Evolutionary conservation across 176 grass and related monocot species (phyloP).

Genomic region (Echinochloa phyllopogon): DNA sequence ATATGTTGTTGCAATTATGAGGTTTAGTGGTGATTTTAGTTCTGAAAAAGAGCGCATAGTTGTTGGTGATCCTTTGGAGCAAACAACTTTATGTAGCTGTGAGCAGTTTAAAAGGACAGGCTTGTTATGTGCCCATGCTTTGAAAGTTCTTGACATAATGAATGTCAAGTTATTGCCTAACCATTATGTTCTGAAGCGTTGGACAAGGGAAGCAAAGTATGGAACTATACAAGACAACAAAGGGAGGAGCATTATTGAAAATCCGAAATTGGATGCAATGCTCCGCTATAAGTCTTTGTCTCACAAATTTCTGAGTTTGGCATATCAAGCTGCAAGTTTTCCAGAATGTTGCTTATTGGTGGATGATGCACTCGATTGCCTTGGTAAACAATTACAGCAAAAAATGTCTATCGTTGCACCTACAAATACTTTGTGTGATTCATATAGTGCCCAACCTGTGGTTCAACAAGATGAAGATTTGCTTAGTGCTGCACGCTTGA

Average conservation of each 20-base stretch:
- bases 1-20: constrained; percentile 19
- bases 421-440: background rate
- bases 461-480: background rate
- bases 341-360: background rate
- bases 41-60: background rate
- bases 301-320: background rate
- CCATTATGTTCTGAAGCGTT: background rate
- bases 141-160: constrained; percentile 47
- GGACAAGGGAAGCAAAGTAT: background rate
- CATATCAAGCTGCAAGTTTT: background rate
- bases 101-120: constrained; percentile 4
- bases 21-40: constrained; percentile 22
- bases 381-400: background rate
- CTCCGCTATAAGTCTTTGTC: background rate
- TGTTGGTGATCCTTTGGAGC: background rate
- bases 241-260: background rate
- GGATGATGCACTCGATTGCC: background rate
- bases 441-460: background rate
- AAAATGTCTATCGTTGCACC: background rate
- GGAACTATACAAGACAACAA: background rate
- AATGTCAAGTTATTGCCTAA: constrained; percentile 43
- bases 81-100: too few species aligned
- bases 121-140: constrained; percentile 39
- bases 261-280: background rate
- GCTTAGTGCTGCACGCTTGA: background rate